Base-by-base conservation (phyloP, 192 early-diverging fungal species). In the Powellomyces hirtus region DNA sequence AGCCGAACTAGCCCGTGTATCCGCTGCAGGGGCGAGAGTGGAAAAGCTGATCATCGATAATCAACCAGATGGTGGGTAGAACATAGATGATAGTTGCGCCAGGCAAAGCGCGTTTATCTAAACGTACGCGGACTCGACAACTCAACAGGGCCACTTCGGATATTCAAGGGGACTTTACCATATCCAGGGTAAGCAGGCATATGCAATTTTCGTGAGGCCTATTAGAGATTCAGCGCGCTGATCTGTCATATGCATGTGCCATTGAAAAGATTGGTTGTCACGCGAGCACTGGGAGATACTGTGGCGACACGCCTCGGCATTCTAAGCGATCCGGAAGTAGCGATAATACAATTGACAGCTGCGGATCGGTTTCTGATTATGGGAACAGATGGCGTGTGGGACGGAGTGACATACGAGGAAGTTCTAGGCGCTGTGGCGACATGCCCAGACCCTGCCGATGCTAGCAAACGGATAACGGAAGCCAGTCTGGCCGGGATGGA, bases 351-450 rank as follows among this genome's bases (percentile, higher is more conserved):
- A 37, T 37, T 85, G 1, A 59, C 22, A 20, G 45, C 64, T 13
- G 53, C 59, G 22, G 77, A 78, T 59, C 42, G 51, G 46, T 79
- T 71, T 57, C 68, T 82, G 33, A 71, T 85, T 0, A 65, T 85
- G 22, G 83, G 40, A 20, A 81, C 83, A 8, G 83, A 85, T 62
- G 83, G 83, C 16, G 53, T 85, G 27, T 85, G 83, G 83, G 83
- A 85, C 45, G 83, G 78, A 5, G 35, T 85, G 6, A 63, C 62
- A 13, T 31, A 57, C 31, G 75, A 66, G 14, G 64, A 82, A n/a
- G 78, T 77, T 10, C 55, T 75, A 1, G 42, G 33, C 4, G 27
- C 69, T 38, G 66, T 73, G 38, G 62, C 70, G 18, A 49, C 62
- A 33, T 49, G 26, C 46, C 46, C 46, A 24, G 40, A 38, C 37